These are phyloP conservation scores for Aspergillus diversus DNA, from an alignment of 495 filamentous ascomycete genomes.

Conservation along the genomic window DNA sequence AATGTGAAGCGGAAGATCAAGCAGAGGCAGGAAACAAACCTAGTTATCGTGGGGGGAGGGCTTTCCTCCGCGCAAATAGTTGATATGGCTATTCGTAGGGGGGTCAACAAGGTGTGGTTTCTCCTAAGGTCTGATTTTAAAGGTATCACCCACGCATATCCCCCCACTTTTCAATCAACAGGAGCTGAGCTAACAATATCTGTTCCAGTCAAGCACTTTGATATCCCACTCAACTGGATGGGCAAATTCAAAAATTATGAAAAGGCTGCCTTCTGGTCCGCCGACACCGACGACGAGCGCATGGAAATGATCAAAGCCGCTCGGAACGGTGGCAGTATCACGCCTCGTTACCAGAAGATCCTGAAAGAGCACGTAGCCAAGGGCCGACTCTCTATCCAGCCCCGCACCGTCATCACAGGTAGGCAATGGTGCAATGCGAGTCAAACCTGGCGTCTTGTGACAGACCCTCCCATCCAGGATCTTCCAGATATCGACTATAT, in stretches of 20 bases:
- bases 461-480: conserved; percentile 51
- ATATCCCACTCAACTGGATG: conserved; percentile 65
- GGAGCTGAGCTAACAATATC: background rate
- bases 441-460: conserved; percentile 53
- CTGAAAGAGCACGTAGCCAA: conserved; percentile 51
- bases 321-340: conserved; percentile 65
- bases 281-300: conserved; percentile 61
- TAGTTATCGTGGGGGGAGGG: conserved; percentile 65
- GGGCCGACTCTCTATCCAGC: conserved; percentile 50
- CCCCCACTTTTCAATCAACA: background rate
- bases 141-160: conserved; percentile 29
- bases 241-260: conserved; percentile 68
- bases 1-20: conserved; percentile 52
- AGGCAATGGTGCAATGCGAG: conserved; percentile 38
- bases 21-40: conserved; percentile 47
- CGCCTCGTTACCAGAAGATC: conserved; percentile 58
- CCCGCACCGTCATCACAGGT: conserved; percentile 48
- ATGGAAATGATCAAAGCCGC: conserved; percentile 58
- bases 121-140: conserved; percentile 61
- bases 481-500: conserved; percentile 64
- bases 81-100: conserved; percentile 56
- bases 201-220: conserved; percentile 60
- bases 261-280: conserved; percentile 65
- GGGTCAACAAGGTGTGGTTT: conserved; percentile 59
- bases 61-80: conserved; percentile 64